Percentiles rank a stretch among this genome's conserved stretches.
These are phyloP conservation scores for Eucalyptus erythrocorys DNA, from an alignment of 345 rosid species.

Conservation along the genomic window DNA sequence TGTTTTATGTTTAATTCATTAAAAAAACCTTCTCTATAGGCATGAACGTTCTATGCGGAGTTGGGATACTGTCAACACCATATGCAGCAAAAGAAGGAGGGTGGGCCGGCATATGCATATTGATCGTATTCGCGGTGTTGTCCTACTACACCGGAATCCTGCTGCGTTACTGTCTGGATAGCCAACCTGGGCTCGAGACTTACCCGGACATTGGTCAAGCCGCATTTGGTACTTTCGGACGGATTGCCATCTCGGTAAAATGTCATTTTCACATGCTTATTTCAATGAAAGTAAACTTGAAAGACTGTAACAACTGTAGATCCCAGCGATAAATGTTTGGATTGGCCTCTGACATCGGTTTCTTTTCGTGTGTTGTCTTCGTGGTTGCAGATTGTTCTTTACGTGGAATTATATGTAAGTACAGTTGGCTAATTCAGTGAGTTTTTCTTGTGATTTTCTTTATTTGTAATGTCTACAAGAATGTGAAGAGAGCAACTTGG, in stretches of 20 bases:
- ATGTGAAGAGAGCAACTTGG: not conserved
- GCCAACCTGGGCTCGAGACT: conserved; percentile 76
- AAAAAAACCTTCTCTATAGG: conserved; percentile 22
- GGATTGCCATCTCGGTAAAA: conserved; percentile 65
- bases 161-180: conserved; percentile 74
- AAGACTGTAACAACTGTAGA: not conserved
- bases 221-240: conserved; percentile 70
- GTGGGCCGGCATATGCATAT: conserved; percentile 63
- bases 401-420: conserved; percentile 89
- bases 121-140: conserved; percentile 51
- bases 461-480: not conserved
- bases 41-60: conserved; percentile 90
- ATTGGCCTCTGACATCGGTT: not conserved
- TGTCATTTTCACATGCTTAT: not conserved
- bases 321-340: not conserved
- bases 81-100: conserved; percentile 93
- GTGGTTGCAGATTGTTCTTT: conserved; percentile 59
- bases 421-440: conserved; percentile 6
- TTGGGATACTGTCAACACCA: conserved; percentile 87
- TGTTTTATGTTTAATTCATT: not conserved
- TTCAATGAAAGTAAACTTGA: not conserved
- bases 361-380: not conserved
- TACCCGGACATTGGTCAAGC: conserved; percentile 97
- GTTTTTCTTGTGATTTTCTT: not conserved
- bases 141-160: conserved; percentile 90